Base-by-base conservation (phyloP, 208 protist genomes). In the Leishmania amazonensis region DNA sequence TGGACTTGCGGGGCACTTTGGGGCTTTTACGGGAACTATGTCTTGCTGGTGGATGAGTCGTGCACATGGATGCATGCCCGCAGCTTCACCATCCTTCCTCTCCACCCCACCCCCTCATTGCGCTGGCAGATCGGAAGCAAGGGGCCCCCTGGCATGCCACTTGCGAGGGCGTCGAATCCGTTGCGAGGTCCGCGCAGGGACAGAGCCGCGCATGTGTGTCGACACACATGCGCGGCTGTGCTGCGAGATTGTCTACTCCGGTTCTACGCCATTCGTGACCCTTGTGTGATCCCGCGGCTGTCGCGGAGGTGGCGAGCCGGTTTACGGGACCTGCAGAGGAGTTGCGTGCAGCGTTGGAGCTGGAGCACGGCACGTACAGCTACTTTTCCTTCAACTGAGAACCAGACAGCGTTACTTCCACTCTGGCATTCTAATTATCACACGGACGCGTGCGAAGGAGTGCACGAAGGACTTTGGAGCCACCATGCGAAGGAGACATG, bases 241-340 rank as follows among this genome's bases (percentile, higher is more conserved):
- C 64, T 83, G 72, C 74, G 42, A 31, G 74, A 65, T 49, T 24
- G 80, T 24, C 42, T 83, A 19, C 40, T 78, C 31, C 62, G 65
- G 42, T 38, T 83, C n/a, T 79, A 79, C 38, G 72, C 74, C 28
- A 1, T 83, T 9, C 79, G 73, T 31, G 80, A 67, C 57, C 74
- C 80, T 13, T 65, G 62, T 54, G 75, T 83, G 74, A 70, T 68
- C 45, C 62, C 47, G 5, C 57, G 24, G 74, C 80, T 6, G 64
- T 58, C 11, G 74, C 54, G 19, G 79, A 83, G 79, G 79, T 67
- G 73, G 73, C 77, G 45, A 60, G 62, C 3, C 49, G 76, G 38
- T 65, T 78, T 28, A 78, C 11, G 8, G 49, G 47, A 0, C 79
- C 62, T 15, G 40, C 24, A 21, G 80, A 83, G 74, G 80, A 83